Conservation (phyloP, 2,329 filamentous ascomycete species). For the Penicillium sp. region DNA sequence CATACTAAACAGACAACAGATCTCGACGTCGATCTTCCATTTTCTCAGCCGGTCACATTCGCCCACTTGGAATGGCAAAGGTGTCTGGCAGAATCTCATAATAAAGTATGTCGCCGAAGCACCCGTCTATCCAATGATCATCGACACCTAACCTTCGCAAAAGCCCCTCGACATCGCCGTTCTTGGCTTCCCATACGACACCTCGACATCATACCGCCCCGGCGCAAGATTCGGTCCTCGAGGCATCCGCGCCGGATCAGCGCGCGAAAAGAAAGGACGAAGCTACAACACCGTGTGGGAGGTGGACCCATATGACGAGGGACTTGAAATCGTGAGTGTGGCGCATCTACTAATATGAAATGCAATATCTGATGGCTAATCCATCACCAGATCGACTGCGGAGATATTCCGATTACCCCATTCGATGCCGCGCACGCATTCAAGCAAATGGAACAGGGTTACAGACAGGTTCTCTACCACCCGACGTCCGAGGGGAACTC, state of each 20-base stretch:
- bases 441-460: conserved; percentile 26
- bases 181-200: conserved; percentile 35
- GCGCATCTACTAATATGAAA: neutral
- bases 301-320: conserved; percentile 24
- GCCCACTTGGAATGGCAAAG: conserved; percentile 27
- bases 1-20: conserved; percentile 9
- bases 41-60: conserved; percentile 29
- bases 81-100: conserved; percentile 22
- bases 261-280: conserved; percentile 27
- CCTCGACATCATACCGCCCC: conserved; percentile 29
- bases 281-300: conserved; percentile 28
- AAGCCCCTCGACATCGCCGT: conserved; percentile 28
- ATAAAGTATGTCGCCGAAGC: neutral
- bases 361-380: neutral
- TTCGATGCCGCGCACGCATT: conserved; percentile 25
- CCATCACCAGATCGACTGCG: conserved; percentile 21
- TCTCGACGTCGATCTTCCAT: conserved; percentile 29
- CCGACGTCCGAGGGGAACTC: conserved; percentile 3
- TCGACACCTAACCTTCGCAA: neutral
- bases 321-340: conserved; percentile 14
- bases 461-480: conserved; percentile 17
- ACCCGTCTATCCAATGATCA: neutral
- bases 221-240: conserved; percentile 33
- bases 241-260: conserved; percentile 29
- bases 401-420: conserved; percentile 27